phyloP scores from a whole-genome alignment of 768 basidiomycete genomes.

The Leccinum fibrillosum region DNA sequence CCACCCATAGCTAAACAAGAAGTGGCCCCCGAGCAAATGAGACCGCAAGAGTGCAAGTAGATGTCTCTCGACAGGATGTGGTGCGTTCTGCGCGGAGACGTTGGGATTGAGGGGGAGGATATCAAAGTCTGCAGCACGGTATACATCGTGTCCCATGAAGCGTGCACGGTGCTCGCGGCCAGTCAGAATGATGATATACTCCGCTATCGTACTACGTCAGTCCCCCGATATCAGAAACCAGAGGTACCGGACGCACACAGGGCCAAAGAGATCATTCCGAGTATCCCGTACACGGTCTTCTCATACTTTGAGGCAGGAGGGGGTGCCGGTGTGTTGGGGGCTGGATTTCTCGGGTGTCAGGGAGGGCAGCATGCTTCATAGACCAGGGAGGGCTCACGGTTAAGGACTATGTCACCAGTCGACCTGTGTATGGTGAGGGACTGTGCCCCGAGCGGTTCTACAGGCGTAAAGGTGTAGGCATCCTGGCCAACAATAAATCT shows the following conservation, averaged over 20 bases:
- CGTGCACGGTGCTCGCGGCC: conserved; percentile 74
- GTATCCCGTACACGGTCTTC: conserved; percentile 70
- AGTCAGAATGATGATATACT: conserved; percentile 89
- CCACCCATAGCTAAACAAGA: conserved; percentile 89
- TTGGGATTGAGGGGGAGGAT: conserved; percentile 82
- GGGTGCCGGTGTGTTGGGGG: conserved; percentile 52
- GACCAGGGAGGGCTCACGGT: conserved; percentile 43
- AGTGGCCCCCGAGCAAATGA: conserved; percentile 75
- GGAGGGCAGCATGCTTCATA: background rate
- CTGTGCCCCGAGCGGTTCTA: conserved; percentile 54
- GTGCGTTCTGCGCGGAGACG: conserved; percentile 61
- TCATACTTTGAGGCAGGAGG: conserved; percentile 55
- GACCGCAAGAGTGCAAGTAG: conserved; percentile 82
- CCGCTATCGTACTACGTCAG: conserved; percentile 51
- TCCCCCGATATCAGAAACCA: background rate
- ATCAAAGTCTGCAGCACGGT: conserved; percentile 86
- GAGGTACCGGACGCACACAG: conserved; percentile 50
- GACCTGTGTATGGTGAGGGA: conserved; percentile 69
- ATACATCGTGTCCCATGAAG: conserved; percentile 83
- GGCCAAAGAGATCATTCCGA: conserved; percentile 73
- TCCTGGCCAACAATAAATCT: conserved; percentile 72
- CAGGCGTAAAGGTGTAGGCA: conserved; percentile 76
- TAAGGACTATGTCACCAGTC: conserved; percentile 73
- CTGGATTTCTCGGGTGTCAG: conserved; percentile 30
- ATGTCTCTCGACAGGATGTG: conserved; percentile 86